Evolutionary conservation across 177 flowering plant genomes (phyloP).

Genomic region (Telopea speciosissima): DNA sequence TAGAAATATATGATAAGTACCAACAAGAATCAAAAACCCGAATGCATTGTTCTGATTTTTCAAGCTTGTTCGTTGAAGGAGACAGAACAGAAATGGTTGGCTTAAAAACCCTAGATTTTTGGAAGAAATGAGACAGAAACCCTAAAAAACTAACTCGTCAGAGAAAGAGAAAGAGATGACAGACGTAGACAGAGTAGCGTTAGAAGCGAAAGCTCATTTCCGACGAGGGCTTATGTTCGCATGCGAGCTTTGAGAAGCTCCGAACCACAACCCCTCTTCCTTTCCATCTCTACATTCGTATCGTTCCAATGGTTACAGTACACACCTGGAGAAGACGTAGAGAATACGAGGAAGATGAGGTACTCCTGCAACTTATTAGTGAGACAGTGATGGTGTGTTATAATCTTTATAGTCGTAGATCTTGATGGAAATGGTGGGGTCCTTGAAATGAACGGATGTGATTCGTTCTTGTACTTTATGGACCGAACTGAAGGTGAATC

Average conservation of each 20-base stretch:
- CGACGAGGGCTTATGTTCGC: constrained; percentile 16
- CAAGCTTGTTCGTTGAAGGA: too few species aligned
- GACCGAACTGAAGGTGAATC: too few species aligned
- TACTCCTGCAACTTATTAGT: too few species aligned
- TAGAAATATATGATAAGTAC: neutral
- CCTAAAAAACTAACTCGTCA: constrained; percentile 25
- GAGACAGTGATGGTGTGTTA: too few species aligned
- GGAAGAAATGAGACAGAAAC: constrained; percentile 13
- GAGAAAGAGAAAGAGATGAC: neutral
- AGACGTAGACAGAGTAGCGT: neutral
- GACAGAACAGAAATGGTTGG: neutral
- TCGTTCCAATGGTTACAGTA: too few species aligned
- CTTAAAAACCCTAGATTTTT: constrained; percentile 4
- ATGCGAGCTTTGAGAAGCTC: constrained; percentile 13
- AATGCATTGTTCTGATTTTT: constrained; percentile 2
- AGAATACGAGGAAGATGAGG: too few species aligned
- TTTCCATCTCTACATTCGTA: neutral
- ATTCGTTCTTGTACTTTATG: too few species aligned
- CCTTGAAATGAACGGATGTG: too few species aligned
- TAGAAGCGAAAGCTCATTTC: constrained; percentile 1
- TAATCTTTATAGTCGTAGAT: too few species aligned
- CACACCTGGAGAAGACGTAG: too few species aligned
- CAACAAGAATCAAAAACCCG: constrained; percentile 1
- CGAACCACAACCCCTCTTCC: neutral
- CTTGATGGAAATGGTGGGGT: too few species aligned